phyloP scores from a whole-genome alignment of 1,139 yeast genomes.

The Yamadazyma triangularis region DNA sequence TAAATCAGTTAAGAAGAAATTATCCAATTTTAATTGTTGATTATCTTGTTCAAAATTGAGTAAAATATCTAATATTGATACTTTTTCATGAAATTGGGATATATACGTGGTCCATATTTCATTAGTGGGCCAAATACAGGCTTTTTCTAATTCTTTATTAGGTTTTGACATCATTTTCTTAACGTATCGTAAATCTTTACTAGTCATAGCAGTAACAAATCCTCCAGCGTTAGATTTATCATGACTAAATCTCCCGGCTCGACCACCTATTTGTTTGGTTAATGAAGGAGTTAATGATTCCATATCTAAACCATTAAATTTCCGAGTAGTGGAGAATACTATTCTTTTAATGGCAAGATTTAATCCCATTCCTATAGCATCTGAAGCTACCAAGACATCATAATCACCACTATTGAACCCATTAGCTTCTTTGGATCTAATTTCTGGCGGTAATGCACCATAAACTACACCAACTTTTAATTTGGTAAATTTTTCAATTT shows the following conservation, averaged over 20 bases:
- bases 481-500: conserved; percentile 57
- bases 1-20: conserved; percentile 41
- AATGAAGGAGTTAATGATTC: conserved; percentile 55
- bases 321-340: conserved; percentile 62
- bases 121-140: conserved; percentile 69
- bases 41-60: conserved; percentile 9
- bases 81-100: conserved; percentile 43
- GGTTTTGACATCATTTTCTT: conserved; percentile 43
- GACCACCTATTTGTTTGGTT: conserved; percentile 89
- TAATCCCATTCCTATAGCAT: conserved; percentile 97
- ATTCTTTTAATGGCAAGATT: conserved; percentile 79
- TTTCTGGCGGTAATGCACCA: conserved; percentile 98
- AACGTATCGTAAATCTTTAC: conserved; percentile 40
- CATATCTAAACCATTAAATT: conserved; percentile 63
- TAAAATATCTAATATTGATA: neutral
- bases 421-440: conserved; percentile 78
- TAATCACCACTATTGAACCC: conserved; percentile 71
- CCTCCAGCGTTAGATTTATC: conserved; percentile 34
- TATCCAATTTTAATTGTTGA: conserved; percentile 22
- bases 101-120: conserved; percentile 57
- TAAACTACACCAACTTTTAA: conserved; percentile 84
- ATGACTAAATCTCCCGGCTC: conserved; percentile 75
- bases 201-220: conserved; percentile 52
- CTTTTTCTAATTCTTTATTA: conserved; percentile 44
- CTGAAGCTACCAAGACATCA: conserved; percentile 86